Percentiles rank a stretch among this genome's conserved stretches.
These are phyloP conservation scores for Neofusicoccum cordaticola DNA, from an alignment of 2,329 filamentous ascomycete species.

Conservation along the genomic window DNA sequence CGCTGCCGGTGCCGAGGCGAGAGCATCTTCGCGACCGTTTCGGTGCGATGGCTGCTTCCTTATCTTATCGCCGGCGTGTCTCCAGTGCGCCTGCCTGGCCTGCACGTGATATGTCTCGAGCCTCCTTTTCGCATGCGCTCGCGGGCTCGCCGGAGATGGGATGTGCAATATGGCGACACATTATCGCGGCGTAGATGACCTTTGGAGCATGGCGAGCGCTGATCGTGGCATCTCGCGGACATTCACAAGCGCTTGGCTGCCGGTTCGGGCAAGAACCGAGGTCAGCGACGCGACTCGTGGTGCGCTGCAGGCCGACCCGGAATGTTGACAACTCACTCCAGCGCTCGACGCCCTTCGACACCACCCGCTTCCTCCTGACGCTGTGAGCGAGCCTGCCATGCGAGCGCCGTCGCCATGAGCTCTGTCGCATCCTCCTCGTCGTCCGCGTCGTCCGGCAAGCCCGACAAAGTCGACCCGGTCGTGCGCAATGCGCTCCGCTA, in stretches of 20 bases:
- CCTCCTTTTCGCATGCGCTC: neutral
- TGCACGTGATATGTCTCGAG: neutral
- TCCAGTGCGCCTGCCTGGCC: neutral
- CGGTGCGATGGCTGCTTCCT: neutral
- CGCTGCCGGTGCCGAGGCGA: no score
- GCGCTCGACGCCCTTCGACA: neutral
- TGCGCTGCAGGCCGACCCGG: neutral
- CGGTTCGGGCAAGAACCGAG: neutral
- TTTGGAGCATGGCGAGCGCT: neutral
- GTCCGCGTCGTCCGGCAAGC: slow-evolving; percentile 28
- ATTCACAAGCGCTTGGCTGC: slow-evolving; percentile 9
- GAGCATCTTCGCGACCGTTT: no score
- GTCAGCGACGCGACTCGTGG: neutral
- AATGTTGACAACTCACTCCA: neutral
- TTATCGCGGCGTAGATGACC: neutral
- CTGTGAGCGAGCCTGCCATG: neutral
- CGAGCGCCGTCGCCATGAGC: slow-evolving; percentile 29
- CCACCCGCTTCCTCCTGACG: neutral
- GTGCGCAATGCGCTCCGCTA: slow-evolving; percentile 84
- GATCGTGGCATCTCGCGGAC: neutral
- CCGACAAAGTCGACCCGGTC: slow-evolving; percentile 59
- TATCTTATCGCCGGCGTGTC: neutral
- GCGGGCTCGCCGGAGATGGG: neutral
- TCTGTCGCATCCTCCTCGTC: slow-evolving; percentile 24
- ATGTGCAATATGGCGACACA: neutral